Percentiles rank a stretch among this genome's conserved stretches.
These are phyloP conservation scores for Ampelomyces quisqualis DNA, from an alignment of 2,329 filamentous ascomycete species.

Conservation along the genomic window DNA sequence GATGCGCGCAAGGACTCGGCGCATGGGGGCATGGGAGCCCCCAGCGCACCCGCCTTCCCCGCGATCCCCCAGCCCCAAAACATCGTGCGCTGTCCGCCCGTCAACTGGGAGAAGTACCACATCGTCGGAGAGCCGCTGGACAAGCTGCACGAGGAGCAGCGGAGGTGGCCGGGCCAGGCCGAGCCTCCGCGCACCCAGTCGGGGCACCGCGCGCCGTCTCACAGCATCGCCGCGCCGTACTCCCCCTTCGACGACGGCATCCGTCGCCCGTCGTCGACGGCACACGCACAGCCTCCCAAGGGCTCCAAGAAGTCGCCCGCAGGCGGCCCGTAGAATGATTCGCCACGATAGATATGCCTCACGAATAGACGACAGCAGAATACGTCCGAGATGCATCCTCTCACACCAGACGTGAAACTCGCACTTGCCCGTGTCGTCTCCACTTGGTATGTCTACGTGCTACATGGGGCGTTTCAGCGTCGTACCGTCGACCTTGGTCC, in stretches of 20 bases:
- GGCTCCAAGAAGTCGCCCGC: constrained; percentile 37
- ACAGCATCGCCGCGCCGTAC: constrained; percentile 60
- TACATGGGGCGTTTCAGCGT: too few species aligned
- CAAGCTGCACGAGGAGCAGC: constrained; percentile 79
- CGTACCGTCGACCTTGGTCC: too few species aligned
- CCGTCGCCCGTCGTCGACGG: constrained; percentile 23
- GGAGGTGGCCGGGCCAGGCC: constrained; percentile 47
- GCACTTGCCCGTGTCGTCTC: not conserved
- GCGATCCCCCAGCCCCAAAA: constrained; percentile 75
- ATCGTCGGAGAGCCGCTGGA: constrained; percentile 84
- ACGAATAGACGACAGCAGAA: constrained; percentile 24
- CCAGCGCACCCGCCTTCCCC: constrained; percentile 52
- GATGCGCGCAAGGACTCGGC: constrained; percentile 36
- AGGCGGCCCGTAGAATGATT: constrained; percentile 10
- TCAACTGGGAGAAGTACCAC: constrained; percentile 95
- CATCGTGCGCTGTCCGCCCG: constrained; percentile 79
- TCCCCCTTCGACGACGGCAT: constrained; percentile 59
- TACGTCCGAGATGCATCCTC: constrained; percentile 20
- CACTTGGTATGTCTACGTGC: not conserved
- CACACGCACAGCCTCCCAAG: constrained; percentile 22
- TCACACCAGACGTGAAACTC: constrained; percentile 12
- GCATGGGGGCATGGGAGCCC: constrained; percentile 11
- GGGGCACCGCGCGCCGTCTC: constrained; percentile 49
- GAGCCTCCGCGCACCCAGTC: constrained; percentile 41
- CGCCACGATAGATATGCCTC: constrained; percentile 23